Evolutionary conservation across 176 grass and related monocot species (phyloP), one percentile per base, ranked within the genome.

Genomic region (Typha latifolia): DNA sequence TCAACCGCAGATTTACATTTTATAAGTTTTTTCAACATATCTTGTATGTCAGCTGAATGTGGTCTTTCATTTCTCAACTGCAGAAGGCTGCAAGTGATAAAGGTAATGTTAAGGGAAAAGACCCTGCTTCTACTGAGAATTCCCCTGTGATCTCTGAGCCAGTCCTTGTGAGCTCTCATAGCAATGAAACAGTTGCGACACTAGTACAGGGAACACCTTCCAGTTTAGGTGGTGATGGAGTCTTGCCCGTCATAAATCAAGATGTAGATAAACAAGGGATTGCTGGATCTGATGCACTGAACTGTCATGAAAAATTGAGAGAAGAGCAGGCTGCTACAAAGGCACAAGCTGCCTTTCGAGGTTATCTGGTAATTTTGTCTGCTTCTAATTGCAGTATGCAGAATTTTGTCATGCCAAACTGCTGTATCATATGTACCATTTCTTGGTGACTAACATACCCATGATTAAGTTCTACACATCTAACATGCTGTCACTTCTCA

Each of bases 321-420:
- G 94, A 93, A 80, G 85, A 93, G 31, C 74, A 84, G 66, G 89
- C 94, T 3, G 89, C 89, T 4, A 68, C 80, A 16, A 97, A 87
- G 83, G 85, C 81, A 6, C 94, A 97, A 73, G 89, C 94, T 73
- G 89, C 85, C 49, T 89, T 93, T 61, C 67, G 85, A 18, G 89
- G 89, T 27, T 90, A 82, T 78, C 86, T 97, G 89, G 94, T 93
- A 97, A 70, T 68, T 12, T 61, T 47, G n/a, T 59, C 4, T 59
- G n/a, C 20, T 59, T 21, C 16, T 19, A 21, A 3, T 29, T 19
- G 16, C 20, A 11, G 53, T 21, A 6, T 59, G 53, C 53, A 59
- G 20, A 11, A 12, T 59, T 16, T 21, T 22, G 5, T 59, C 53
- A 59, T 22, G n/a, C 11, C 20, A 21, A 59, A 59, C 20, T 59